A percentile compares a stretch with the other conserved stretches of the same genome.
Evolutionary conservation across 1,284 basidiomycete genomes (phyloP).

Genomic region (Ceratobasidium sp.): DNA sequence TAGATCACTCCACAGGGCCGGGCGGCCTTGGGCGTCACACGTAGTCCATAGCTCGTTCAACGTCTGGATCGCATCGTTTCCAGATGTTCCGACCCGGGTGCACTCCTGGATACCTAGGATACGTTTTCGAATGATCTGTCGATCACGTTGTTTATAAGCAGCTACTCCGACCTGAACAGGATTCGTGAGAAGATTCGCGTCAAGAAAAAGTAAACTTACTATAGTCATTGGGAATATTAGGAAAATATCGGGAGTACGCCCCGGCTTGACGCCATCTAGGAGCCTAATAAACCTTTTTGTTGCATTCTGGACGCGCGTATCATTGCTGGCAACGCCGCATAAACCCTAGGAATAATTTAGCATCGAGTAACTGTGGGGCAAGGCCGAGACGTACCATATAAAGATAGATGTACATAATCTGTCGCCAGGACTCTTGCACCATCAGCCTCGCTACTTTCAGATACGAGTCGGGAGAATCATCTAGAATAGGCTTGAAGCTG

Average conservation of each 20-base stretch:
- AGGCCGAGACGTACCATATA: slow-evolving; percentile 13
- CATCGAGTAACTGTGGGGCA: background rate
- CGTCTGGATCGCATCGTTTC: background rate
- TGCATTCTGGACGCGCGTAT: slow-evolving; percentile 1
- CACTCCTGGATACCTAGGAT: slow-evolving; percentile 11
- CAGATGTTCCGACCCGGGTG: background rate
- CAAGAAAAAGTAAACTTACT: background rate
- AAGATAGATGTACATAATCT: slow-evolving; percentile 21
- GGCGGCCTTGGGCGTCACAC: background rate
- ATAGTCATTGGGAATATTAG: background rate
- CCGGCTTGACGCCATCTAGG: background rate
- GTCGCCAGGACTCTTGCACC: slow-evolving; percentile 26
- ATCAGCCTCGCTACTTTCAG: slow-evolving; percentile 22
- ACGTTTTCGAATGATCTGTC: background rate
- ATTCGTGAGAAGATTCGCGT: background rate
- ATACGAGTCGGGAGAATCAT: slow-evolving; percentile 2
- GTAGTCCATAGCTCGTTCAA: slow-evolving; percentile 7
- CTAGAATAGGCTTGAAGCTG: background rate
- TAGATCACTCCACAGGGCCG: background rate
- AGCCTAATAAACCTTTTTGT: background rate
- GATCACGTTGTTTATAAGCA: background rate
- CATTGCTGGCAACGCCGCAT: background rate
- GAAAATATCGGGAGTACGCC: slow-evolving; percentile 9
- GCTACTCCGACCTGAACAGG: slow-evolving; percentile 15
- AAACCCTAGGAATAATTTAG: background rate